Percentiles rank a stretch among this genome's conserved stretches.
Conservation (phyloP, 2,329 filamentous ascomycete genomes). For the Diaporthe sp. region DNA sequence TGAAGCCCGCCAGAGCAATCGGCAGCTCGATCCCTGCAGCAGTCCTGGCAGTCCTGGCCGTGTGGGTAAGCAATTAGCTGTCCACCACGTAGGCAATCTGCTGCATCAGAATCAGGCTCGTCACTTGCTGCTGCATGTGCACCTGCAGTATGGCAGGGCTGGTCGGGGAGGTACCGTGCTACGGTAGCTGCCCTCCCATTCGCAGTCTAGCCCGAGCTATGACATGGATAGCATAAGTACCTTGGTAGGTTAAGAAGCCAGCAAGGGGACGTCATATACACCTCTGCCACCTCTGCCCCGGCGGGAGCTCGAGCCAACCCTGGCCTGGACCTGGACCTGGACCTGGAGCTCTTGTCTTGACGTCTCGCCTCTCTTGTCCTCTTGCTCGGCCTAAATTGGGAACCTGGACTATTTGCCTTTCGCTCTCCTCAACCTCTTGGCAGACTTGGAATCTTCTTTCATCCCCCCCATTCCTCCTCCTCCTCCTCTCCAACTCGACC, state of each 20-base stretch:
- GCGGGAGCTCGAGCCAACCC: constrained; percentile 23
- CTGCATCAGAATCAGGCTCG: background rate
- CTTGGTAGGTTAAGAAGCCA: too few relatives aligned
- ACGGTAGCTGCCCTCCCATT: background rate
- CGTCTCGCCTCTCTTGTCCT: constrained; percentile 11
- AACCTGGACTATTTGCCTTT: constrained; percentile 24
- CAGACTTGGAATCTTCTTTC: constrained; percentile 12
- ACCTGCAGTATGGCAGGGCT: background rate
- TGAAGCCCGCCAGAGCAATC: background rate
- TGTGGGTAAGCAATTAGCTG: background rate
- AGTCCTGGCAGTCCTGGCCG: background rate
- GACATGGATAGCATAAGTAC: too few relatives aligned
- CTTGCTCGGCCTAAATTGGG: constrained; percentile 10
- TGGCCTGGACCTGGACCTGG: constrained; percentile 5
- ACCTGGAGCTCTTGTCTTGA: constrained; percentile 21
- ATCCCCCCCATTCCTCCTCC: background rate
- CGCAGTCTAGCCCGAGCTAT: constrained; percentile 4
- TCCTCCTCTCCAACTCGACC: background rate
- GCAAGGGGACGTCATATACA: constrained; percentile 18
- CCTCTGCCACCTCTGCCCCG: background rate
- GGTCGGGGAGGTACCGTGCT: background rate
- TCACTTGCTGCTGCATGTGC: background rate
- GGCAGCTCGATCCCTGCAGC: constrained; percentile 10
- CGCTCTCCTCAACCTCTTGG: constrained; percentile 23
- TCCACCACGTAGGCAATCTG: constrained; percentile 4